phyloP scores from a whole-genome alignment of 306 rosid species.

The Urtica urens region DNA sequence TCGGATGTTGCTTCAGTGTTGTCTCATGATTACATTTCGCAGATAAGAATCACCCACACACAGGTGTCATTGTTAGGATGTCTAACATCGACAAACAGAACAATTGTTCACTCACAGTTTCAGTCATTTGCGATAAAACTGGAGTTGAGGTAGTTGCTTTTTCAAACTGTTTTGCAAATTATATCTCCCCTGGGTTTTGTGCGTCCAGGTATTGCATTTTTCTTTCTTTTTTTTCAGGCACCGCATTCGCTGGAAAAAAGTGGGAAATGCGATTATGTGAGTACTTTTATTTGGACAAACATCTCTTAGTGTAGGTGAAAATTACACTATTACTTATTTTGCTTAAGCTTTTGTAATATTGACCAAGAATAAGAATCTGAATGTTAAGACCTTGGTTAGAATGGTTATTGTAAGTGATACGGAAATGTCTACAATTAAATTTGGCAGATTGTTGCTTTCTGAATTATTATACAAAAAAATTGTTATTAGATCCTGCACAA shows the following conservation, averaged over 20 bases:
- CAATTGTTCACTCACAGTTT: slow-evolving; percentile 82
- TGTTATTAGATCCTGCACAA: no score
- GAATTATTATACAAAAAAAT: no score
- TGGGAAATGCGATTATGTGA: slow-evolving; percentile 73
- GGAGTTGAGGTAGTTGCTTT: slow-evolving; percentile 51
- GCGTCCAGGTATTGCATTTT: slow-evolving; percentile 11
- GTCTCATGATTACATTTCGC: slow-evolving; percentile 23
- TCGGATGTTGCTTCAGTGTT: slow-evolving; percentile 6
- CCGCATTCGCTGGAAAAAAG: slow-evolving; percentile 40
- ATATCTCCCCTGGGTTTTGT: slow-evolving; percentile 12
- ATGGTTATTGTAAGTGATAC: no score
- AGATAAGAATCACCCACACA: slow-evolving; percentile 65
- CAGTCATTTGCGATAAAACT: slow-evolving; percentile 54
- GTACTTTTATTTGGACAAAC: slow-evolving; percentile 23
- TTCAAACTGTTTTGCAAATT: slow-evolving; percentile 4
- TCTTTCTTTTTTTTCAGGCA: slow-evolving; percentile 35
- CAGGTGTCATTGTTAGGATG: slow-evolving; percentile 73
- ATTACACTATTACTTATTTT: no score
- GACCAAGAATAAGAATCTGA: no score
- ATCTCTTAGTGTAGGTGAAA: no score
- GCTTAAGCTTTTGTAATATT: no score
- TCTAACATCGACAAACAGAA: slow-evolving; percentile 33
- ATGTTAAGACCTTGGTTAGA: no score
- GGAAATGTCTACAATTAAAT: no score
- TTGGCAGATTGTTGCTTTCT: no score